phyloP scores from a whole-genome alignment of 2,329 filamentous ascomycete species.

The Ascochyta rabiei region DNA sequence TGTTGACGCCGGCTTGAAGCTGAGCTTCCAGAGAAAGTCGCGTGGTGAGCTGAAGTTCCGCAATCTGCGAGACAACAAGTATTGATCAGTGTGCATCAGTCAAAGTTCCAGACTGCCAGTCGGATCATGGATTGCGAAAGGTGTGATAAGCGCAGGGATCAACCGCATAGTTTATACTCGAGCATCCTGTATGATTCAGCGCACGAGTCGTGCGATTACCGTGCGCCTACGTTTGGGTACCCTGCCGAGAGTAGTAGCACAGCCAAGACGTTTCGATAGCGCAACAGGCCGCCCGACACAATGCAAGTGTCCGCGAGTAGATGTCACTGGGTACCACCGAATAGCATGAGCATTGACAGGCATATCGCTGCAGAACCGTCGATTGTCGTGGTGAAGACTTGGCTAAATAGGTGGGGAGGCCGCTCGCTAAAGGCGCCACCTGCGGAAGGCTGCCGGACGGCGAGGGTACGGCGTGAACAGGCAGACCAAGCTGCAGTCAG shows the following conservation, averaged over 20 bases:
- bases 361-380: slow-evolving; percentile 2
- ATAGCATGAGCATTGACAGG: background rate
- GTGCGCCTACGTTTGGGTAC: background rate
- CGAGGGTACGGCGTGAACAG: background rate
- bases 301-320: background rate
- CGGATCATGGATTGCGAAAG: background rate
- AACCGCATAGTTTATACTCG: slow-evolving; percentile 7
- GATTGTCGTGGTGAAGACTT: background rate
- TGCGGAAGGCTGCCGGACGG: slow-evolving; percentile 10
- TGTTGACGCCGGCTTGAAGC: background rate
- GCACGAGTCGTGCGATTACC: slow-evolving; percentile 11
- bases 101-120: slow-evolving; percentile 8
- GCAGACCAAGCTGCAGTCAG: slow-evolving; percentile 2
- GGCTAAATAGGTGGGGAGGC: slow-evolving; percentile 10
- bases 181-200: slow-evolving; percentile 8
- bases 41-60: background rate
- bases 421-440: slow-evolving; percentile 7
- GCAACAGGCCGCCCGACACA: background rate
- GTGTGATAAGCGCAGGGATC: slow-evolving; percentile 13
- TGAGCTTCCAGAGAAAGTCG: background rate
- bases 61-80: slow-evolving; percentile 1
- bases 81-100: slow-evolving; percentile 4
- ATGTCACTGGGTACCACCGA: slow-evolving; percentile 10
- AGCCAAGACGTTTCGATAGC: slow-evolving; percentile 17
- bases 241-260: slow-evolving; percentile 1